Percentiles rank a stretch among this genome's conserved stretches.
Conservation (phyloP, 169 alveolate genomes). For the Eimeria maxima region DNA sequence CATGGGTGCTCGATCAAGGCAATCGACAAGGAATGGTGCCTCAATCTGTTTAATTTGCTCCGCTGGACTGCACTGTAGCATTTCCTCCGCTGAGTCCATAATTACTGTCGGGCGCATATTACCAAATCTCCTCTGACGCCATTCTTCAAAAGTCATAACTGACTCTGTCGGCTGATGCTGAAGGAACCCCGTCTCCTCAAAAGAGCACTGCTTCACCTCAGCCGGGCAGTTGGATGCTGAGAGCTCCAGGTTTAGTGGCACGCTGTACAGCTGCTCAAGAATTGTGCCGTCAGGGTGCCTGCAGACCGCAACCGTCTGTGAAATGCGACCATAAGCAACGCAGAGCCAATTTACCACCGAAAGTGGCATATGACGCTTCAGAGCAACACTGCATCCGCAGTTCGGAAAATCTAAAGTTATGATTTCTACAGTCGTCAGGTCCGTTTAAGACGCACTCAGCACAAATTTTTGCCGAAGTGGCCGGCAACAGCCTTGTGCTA, state of each 20-base stretch:
- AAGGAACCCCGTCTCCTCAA: slow-evolving; percentile 66
- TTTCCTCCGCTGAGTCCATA: not conserved
- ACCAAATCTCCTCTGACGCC: slow-evolving; percentile 69
- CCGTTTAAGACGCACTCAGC: not conserved
- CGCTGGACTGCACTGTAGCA: not conserved
- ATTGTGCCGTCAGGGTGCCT: slow-evolving; percentile 69
- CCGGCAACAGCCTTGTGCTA: not conserved
- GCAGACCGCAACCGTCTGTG: not conserved
- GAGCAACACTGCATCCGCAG: not conserved
- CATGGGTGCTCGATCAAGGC: not conserved
- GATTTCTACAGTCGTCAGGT: not conserved
- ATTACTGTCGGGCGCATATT: slow-evolving; percentile 67
- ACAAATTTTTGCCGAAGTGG: not conserved
- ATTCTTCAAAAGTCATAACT: slow-evolving; percentile 63
- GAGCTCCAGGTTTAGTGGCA: slow-evolving; percentile 59
- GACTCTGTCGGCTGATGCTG: slow-evolving; percentile 74
- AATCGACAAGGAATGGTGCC: not conserved
- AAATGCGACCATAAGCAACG: not conserved
- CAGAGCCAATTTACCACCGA: not conserved
- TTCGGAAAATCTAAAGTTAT: not conserved
- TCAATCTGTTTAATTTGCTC: not conserved
- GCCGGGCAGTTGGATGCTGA: slow-evolving; percentile 43
- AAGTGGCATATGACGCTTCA: not conserved
- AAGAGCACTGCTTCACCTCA: slow-evolving; percentile 58
- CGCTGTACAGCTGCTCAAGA: slow-evolving; percentile 65